phyloP scores from a whole-genome alignment of 2,329 filamentous ascomycete genomes.

The Aspergillus pseudonomiae region DNA sequence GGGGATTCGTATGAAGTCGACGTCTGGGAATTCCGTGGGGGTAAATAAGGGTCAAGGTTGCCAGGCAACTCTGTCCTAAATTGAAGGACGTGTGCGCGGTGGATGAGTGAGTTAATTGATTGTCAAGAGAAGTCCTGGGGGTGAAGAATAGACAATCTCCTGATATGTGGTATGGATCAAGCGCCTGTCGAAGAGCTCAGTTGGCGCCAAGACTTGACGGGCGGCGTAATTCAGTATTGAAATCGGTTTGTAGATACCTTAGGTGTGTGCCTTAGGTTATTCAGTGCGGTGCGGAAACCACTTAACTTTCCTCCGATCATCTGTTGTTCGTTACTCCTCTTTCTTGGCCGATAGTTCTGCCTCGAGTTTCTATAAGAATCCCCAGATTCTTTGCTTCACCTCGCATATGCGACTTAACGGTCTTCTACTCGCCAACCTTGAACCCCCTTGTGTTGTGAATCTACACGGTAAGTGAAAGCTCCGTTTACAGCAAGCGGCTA shows the following conservation, averaged over 20 bases:
- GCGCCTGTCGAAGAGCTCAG: slow-evolving; percentile 5
- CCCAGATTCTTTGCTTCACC: not conserved
- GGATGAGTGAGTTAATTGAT: not conserved
- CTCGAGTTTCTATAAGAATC: not conserved
- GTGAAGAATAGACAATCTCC: not conserved
- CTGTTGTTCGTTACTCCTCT: not conserved
- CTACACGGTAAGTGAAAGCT: not conserved
- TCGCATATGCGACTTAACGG: not conserved
- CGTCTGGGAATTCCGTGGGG: not conserved
- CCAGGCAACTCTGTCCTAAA: not conserved
- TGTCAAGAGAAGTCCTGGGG: not conserved
- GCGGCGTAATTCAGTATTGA: slow-evolving; percentile 1
- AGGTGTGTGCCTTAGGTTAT: not conserved
- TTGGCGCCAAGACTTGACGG: slow-evolving; percentile 6
- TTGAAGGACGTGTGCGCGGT: not conserved
- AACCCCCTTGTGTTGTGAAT: not conserved
- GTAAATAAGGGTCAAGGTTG: slow-evolving; percentile 3
- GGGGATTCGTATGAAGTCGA: not conserved
- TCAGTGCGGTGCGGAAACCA: not conserved
- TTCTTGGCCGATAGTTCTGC: not conserved
- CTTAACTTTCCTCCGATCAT: not conserved
- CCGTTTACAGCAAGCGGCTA: slow-evolving; percentile 1
- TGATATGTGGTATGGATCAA: slow-evolving; percentile 2
- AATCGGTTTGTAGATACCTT: not conserved
- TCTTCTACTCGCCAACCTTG: not conserved